Base-by-base conservation (phyloP, 495 filamentous ascomycete genomes). In the Jackrogersella multiformis region DNA sequence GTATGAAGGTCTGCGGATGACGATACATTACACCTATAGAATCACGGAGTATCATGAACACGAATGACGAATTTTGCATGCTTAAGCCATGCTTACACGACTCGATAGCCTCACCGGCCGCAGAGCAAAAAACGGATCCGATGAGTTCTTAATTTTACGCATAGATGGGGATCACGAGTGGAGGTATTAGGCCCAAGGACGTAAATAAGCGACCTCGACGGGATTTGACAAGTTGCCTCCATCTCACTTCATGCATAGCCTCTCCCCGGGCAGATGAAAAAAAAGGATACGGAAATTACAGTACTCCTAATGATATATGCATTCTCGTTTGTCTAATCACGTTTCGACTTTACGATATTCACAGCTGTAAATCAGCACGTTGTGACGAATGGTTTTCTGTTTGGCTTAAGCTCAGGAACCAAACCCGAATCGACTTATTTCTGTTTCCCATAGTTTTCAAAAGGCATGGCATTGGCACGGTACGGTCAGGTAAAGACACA, bases 11-110 rank as follows among this genome's bases (percentile, higher is more conserved):
- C 61, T 39, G 52, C 56, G 57, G 32, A 66, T 62, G 36, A 70
- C 21, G 51, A 65, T 57, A 61, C 44, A 62, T 36, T 21, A 36
- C 23, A 53, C 32, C 58, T 69, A 73, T 75, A 73, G 73, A 73
- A 66, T 69, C 63, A 73, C 55, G 73, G 68, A 71, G 68, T 67
- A 73, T 67, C 62, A 75, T 61, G 73, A 71, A 75, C 32, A 75
- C 58, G 73, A 73, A 73, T 74, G 32, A 74, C 62, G 73, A 75
- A 36, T 53, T 52, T 58, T 36, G 56, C 61, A 61, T 61, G 46
- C 51, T 21, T 28, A 30, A 39, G 53, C 46, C 57, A 70, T 61
- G 56, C 51, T 54, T 42, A 30, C 38, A 69, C 30, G 39, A 49
- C 34, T 60, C 45, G 35, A 49, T 56, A 34, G 35, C 39, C 32